Evolutionary conservation across 306 rosid genomes (phyloP), one percentile per base, ranked within the genome.

Genomic region (Parietaria judaica): DNA sequence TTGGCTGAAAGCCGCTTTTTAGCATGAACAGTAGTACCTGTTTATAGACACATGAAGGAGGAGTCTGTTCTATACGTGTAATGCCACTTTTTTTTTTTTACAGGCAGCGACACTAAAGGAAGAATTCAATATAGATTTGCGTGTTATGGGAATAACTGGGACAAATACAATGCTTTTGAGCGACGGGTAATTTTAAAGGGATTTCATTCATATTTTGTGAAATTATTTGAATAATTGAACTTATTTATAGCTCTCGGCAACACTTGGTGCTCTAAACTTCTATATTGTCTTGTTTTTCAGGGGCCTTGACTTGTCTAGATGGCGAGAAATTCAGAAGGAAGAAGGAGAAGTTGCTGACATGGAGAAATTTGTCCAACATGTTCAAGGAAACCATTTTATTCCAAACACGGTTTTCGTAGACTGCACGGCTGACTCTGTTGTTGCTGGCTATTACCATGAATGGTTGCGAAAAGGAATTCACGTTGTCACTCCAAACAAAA

Each of bases 401-500:
- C 99, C 99, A 7, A 92, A 92, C 74, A 84, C 96, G 3, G 90
- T 80, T 54, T 55, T 92, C 60, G 99, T 92, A 54, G 99, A 92
- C 79, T 92, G 99, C 88, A 92, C 99, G 4, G 95, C 99, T 36
- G 96, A 92, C 75, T 53, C 99, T 59, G 56, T 13, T 63, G 63
- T 92, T 60, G 96, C 99, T 16, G 84, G 95, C 67, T 52, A 82
- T 84, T 92, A 92, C 82, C 66, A 79, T 69, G 92, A 82, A 15
- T 92, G 99, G 99, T 80, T 92, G 72, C 73, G 88, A 63, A 86
- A 63, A 78, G 99, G 99, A 72, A 88, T 92, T 74, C 99, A 92
- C 53, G 92, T 92, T 59, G 75, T 92, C 67, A 92, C 99, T 69
- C 99, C 96, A 54, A 92, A 92, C 69, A 92, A 92, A 78, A 92